phyloP scores from a whole-genome alignment of 306 rosid genomes.

The Gillenia trifoliata region DNA sequence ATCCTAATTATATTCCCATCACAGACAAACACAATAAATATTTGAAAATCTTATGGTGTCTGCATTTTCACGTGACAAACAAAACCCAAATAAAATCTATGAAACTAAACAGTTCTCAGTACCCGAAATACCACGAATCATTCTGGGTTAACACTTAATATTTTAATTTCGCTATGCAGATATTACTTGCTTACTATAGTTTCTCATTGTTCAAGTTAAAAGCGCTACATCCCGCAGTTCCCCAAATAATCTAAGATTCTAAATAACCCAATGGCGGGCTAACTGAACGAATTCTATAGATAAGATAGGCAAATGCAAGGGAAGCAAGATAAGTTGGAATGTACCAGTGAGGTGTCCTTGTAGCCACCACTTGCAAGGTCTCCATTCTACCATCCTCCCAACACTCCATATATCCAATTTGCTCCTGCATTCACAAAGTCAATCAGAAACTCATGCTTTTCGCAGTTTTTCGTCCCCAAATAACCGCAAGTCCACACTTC shows the following conservation, averaged over 20 bases:
- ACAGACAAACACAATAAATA: not conserved
- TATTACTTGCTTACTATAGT: not conserved
- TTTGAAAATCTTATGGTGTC: not conserved
- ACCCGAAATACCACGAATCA: not conserved
- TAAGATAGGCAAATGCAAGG: not conserved
- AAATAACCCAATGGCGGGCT: not conserved
- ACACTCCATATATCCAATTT: slow-evolving; percentile 71
- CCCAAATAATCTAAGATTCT: not conserved
- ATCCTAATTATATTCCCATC: slow-evolving; percentile 1
- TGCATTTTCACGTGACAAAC: not conserved
- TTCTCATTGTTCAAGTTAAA: not conserved
- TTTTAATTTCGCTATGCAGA: not conserved
- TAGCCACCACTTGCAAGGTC: slow-evolving; percentile 93
- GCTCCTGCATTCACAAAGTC: slow-evolving; percentile 40
- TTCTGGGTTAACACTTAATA: not conserved
- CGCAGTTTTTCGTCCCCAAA: not conserved
- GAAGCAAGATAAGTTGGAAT: not conserved
- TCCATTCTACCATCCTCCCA: slow-evolving; percentile 70
- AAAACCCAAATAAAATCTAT: slow-evolving; percentile 3
- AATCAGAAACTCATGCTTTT: not conserved
- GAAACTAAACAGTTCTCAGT: not conserved
- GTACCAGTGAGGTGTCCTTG: slow-evolving; percentile 58
- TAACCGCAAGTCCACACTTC: not conserved
- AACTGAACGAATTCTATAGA: not conserved
- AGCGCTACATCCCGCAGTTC: not conserved